phyloP scores from a whole-genome alignment of 441 rosid species.

The Jatropha podagrica region DNA sequence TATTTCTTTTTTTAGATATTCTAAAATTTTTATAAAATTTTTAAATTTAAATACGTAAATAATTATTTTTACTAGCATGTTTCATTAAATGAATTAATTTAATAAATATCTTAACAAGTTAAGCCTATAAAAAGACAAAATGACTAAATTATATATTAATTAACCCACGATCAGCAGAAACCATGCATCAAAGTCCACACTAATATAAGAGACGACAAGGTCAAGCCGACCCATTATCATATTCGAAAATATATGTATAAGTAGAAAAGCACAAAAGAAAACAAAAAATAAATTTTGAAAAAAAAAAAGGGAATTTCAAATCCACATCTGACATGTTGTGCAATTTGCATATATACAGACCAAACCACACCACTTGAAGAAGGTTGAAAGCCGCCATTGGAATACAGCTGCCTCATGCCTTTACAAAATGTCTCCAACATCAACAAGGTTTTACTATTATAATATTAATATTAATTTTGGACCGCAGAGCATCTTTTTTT shows the following conservation, averaged over 20 bases:
- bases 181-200: background rate
- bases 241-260: no score
- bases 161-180: background rate
- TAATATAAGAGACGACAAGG: background rate
- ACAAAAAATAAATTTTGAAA: no score
- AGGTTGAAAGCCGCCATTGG: constrained; percentile 10
- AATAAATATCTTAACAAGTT: background rate
- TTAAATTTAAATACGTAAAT: no score
- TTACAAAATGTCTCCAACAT: background rate
- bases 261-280: no score
- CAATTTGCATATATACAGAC: background rate
- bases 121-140: background rate
- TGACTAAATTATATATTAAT: background rate
- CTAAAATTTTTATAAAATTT: no score
- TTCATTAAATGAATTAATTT: background rate
- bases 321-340: background rate
- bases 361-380: background rate
- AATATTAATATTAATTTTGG: background rate
- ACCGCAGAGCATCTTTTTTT: background rate
- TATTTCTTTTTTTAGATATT: no score
- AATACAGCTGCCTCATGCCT: background rate
- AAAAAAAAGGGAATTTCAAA: no score
- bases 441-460: background rate
- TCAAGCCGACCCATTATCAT: background rate
- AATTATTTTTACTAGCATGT: no score